Conservation (phyloP, 2,329 filamentous ascomycete species). For the Chrysoporthe cubensis region DNA sequence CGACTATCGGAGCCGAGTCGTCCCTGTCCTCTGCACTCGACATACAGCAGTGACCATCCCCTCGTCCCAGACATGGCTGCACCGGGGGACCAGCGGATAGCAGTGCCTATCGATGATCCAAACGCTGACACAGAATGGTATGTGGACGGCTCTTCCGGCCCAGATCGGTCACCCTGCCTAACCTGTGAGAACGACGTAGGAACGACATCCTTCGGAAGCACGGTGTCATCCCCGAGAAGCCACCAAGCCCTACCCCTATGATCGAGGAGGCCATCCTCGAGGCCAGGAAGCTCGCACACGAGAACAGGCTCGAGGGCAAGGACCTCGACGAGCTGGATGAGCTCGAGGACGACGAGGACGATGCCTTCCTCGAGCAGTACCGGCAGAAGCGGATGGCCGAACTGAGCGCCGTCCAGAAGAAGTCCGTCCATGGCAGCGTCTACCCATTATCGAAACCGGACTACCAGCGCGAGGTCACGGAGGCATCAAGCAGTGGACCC, state of each 20-base stretch:
- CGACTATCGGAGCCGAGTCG: no score
- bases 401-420: conserved; percentile 73
- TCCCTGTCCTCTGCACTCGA: no score
- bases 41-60: neutral
- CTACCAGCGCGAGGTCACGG: conserved; percentile 88
- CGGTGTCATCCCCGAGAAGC: conserved; percentile 96
- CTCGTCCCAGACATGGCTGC: conserved; percentile 56
- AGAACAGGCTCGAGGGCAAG: conserved; percentile 92
- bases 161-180: neutral
- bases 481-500: conserved; percentile 73
- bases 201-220: conserved; percentile 98
- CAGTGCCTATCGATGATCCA: conserved; percentile 89
- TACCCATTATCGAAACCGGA: conserved; percentile 95
- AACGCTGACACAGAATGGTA: conserved; percentile 99
- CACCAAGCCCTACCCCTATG: conserved; percentile 90
- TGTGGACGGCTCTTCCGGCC: conserved; percentile 16
- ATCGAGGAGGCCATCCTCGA: conserved; percentile 93
- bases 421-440: conserved; percentile 83
- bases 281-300: conserved; percentile 81
- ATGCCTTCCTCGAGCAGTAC: conserved; percentile 86
- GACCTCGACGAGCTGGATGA: conserved; percentile 92
- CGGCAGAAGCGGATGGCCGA: conserved; percentile 86
- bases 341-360: conserved; percentile 94
- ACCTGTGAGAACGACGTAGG: conserved; percentile 54
- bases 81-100: conserved; percentile 65